phyloP scores from a whole-genome alignment of 345 rosid species.

The Conringia planisiliqua region DNA sequence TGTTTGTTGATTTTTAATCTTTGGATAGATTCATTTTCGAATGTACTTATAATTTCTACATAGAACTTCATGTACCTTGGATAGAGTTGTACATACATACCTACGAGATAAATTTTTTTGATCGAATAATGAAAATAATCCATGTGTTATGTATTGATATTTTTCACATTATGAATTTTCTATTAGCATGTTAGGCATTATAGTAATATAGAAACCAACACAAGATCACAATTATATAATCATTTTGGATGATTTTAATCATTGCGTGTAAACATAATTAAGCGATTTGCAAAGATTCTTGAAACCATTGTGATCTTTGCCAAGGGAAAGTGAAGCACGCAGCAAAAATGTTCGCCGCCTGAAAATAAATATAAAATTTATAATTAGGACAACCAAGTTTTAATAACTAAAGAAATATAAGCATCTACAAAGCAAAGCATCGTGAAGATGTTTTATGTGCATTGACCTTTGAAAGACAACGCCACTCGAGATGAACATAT shows the following conservation, averaged over 20 bases:
- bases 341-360: slow-evolving; percentile 6
- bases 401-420: neutral
- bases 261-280: neutral
- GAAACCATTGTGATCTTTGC: slow-evolving; percentile 14
- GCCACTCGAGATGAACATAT: neutral
- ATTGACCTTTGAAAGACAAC: neutral
- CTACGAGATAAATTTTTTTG: neutral
- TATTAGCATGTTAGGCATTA: neutral
- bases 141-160: neutral
- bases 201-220: neutral
- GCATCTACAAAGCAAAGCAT: neutral
- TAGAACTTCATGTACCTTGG: neutral
- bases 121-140: neutral
- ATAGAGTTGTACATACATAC: neutral
- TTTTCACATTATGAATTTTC: too few relatives aligned
- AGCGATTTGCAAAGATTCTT: neutral
- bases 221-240: neutral
- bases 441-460: neutral
- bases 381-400: neutral
- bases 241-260: neutral
- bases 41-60: neutral
- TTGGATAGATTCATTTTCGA: neutral
- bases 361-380: neutral
- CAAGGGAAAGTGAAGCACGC: slow-evolving; percentile 17
- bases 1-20: neutral